Evolutionary conservation across 2,329 filamentous ascomycete genomes (phyloP), one percentile per base, ranked within the genome.

Genomic region (Cytospora piceicola): DNA sequence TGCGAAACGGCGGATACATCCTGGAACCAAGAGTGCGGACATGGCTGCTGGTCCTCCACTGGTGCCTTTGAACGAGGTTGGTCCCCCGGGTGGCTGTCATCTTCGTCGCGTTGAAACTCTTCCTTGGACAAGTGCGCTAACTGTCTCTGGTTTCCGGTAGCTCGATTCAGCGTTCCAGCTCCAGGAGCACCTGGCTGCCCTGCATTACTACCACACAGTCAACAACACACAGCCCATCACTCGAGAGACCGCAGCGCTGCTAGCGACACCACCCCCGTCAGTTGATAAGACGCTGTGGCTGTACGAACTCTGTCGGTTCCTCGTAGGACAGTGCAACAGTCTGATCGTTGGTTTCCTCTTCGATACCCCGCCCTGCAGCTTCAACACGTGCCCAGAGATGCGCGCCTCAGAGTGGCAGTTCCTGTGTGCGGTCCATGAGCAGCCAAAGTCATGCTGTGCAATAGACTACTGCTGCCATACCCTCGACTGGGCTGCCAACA

Each of bases 401-500:
- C 93, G 95, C 74, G 95, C 95, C 2, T 95, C 92, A 34, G 94
- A 99, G 81, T 99, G 95, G 95, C 95, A 99, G 79, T 99, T 98
- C 74, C 87, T 99, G 57, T 99, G 95, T 80, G 95, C 95, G 59
- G 95, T 98, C 3, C 95, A 99, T 76, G 94, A 98, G 75, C 91
- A 93, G 58, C 95, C 95, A 58, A 98, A 98, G 80, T 92, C 90
- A 73, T 99, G 95, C 81, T 97, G 94, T 78, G 95, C 95, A 60
- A 97, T 99, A 74, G 95, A 99, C 79, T 99, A 99, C 80, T 97
- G 94, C 84, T 98, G 94, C 77, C 95, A 99, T 76, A 99, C 95
- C 0, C 88, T 99, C 53, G 95, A 99, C 80, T 98, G 94, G 93
- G 95, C 95, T 3, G 94, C 93, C 65, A 97, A 96, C 73, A 91